Percentiles rank a stretch among this genome's conserved stretches.
These are phyloP conservation scores for Botrytis paeoniae DNA, from an alignment of 2,329 filamentous ascomycete genomes.

Conservation along the genomic window DNA sequence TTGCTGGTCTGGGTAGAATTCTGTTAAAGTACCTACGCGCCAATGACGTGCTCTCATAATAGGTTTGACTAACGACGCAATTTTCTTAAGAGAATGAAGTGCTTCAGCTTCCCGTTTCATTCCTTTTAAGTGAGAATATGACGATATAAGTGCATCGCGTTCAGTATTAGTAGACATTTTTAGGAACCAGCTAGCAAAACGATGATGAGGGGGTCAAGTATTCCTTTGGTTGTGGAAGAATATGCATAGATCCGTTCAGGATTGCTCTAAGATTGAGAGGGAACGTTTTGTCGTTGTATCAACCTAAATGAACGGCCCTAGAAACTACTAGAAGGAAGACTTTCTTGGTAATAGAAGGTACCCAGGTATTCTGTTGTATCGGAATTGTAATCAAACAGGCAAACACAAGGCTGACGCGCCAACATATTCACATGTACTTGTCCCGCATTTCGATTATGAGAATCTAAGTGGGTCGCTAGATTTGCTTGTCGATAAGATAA, in stretches of 20 bases:
- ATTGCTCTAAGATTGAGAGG: background rate
- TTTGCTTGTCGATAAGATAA: background rate
- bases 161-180: slow-evolving; percentile 23
- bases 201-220: background rate
- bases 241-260: background rate
- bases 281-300: background rate
- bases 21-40: slow-evolving; percentile 73
- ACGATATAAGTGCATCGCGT: slow-evolving; percentile 46
- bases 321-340: background rate
- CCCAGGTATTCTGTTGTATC: background rate
- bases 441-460: background rate
- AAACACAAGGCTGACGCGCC: slow-evolving; percentile 4
- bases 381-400: slow-evolving; percentile 1
- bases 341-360: background rate
- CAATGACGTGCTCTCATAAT: slow-evolving; percentile 87
- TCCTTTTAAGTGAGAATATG: slow-evolving; percentile 52
- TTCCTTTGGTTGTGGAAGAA: background rate
- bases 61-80: slow-evolving; percentile 87
- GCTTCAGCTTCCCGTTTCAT: slow-evolving; percentile 50
- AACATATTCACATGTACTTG: background rate
- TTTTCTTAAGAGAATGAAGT: slow-evolving; percentile 64
- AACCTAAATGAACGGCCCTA: background rate
- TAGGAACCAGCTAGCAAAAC: background rate
- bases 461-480: background rate
- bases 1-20: slow-evolving; percentile 76